A percentile compares a stretch with the other conserved stretches of the same genome.
Evolutionary conservation across 305 asterid species (phyloP).

Genomic region (Lippia alba): DNA sequence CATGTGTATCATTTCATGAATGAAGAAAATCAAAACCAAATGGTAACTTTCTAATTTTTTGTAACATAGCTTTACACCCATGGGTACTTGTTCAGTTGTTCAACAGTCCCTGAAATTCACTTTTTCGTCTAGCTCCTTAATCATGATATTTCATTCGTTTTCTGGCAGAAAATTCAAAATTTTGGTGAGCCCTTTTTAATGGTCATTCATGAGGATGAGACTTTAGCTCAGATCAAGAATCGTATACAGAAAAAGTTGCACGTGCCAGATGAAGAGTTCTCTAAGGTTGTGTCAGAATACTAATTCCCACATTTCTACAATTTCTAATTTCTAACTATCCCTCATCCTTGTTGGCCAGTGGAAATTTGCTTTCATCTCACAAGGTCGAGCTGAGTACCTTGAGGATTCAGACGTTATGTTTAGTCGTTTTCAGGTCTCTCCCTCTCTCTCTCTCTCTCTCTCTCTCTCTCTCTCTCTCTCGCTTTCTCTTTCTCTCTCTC

Average conservation of each 20-base stretch:
- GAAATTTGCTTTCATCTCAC: conserved; percentile 67
- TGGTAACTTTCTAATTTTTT: conserved; percentile 44
- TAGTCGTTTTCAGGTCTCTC: conserved; percentile 61
- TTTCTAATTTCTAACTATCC: conserved; percentile 25
- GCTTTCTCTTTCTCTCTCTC: too few species aligned
- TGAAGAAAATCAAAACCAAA: conserved; percentile 66
- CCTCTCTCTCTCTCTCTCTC: conserved; percentile 9
- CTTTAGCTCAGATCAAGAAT: conserved; percentile 50
- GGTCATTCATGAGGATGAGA: conserved; percentile 55
- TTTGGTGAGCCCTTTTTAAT: conserved; percentile 61
- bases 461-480: conserved; percentile 28
- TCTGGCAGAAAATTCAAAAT: conserved; percentile 55
- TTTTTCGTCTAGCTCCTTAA: not conserved
- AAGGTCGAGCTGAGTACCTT: conserved; percentile 60
- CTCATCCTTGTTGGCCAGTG: conserved; percentile 46
- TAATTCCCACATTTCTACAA: conserved; percentile 17
- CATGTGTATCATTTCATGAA: conserved; percentile 70
- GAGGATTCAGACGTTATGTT: conserved; percentile 58
- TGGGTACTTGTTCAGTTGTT: conserved; percentile 14
- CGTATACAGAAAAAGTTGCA: conserved; percentile 57
- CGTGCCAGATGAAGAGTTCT: conserved; percentile 60
- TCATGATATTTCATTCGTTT: conserved; percentile 27
- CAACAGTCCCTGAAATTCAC: conserved; percentile 23
- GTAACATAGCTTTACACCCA: not conserved
- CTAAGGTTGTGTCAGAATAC: conserved; percentile 49